Percentiles rank a stretch among this genome's conserved stretches.
Conservation (phyloP, 495 filamentous ascomycete genomes). For the Hypoxylon subgilvum region DNA sequence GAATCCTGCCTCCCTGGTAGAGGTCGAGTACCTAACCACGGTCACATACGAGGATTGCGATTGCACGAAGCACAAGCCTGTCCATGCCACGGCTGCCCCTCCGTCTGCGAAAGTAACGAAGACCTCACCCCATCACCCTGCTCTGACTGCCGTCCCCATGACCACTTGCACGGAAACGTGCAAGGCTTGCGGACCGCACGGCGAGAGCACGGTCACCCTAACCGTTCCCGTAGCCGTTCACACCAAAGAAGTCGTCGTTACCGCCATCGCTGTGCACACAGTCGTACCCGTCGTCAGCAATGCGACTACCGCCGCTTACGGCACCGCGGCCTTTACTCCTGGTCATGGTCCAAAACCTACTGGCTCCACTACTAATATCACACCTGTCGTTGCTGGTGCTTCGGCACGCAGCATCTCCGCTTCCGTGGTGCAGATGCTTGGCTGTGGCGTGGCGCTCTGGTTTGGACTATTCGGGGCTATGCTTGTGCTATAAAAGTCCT, state of each 20-base stretch:
- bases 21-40: constrained; percentile 29
- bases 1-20: constrained; percentile 20
- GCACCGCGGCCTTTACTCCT: background rate
- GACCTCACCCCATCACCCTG: background rate
- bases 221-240: constrained; percentile 23
- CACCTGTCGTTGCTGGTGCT: background rate
- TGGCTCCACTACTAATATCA: background rate
- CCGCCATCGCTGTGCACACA: constrained; percentile 30
- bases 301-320: background rate
- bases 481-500: constrained; percentile 9
- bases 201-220: constrained; percentile 35
- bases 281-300: constrained; percentile 27
- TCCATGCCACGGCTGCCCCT: background rate
- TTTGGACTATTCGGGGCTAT: constrained; percentile 23
- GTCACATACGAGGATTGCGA: constrained; percentile 19
- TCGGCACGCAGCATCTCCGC: background rate
- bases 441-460: constrained; percentile 23
- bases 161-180: constrained; percentile 26
- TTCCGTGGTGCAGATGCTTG: background rate
- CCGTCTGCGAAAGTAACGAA: too few relatives aligned
- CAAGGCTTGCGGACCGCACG: constrained; percentile 26
- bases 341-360: background rate
- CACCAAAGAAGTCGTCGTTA: constrained; percentile 10
- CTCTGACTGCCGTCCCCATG: constrained; percentile 25
- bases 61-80: constrained; percentile 1